Evolutionary conservation across 2,329 filamentous ascomycete species (phyloP), one percentile per base, ranked within the genome.

Genomic region (Aspergillus pseudoterreus): DNA sequence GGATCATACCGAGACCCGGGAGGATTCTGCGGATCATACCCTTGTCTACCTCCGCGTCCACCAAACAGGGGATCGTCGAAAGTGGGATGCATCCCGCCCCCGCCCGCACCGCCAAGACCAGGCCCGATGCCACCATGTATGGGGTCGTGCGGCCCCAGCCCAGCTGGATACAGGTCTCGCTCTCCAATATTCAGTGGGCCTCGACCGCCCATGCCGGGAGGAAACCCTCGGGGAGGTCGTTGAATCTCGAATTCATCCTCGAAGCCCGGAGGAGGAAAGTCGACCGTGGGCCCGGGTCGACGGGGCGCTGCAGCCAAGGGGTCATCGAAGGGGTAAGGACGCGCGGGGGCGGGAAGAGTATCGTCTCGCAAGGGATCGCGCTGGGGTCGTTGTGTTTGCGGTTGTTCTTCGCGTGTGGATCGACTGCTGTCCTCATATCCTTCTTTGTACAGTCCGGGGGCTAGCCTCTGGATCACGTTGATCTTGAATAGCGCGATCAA

Each of bases 1-100:
- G 92, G 92, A 75, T 97, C 94, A 75, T 90, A 97, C 57, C 94
- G 79, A n/a, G 91, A 87, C 1, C 94, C 94, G 2, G 90, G 91
- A 4, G 94, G 94, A 24, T 83, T 86, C 66, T 86, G 86, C 1
- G 87, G 84, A 64, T 92, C 82, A 63, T 81, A 86, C 0, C 75
- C 77, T 12, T 71, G 76, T 2, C 77, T 70, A 6, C 67, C 75
- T 1, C 71, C 70, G 9, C 75, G 71, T 1, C 85, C 86, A 5
- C 80, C 80, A 66, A 96, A 96, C 44, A 96, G 71, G 6, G 90
- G 90, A 65, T 97, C 92, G 62, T 96, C 90, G 67, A 96, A 94
- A 0, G 92, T 95, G 1, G 94, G 94, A 71, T 96, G 89, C 94
- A 99, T 99, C 1, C 94, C 94, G 11, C 87, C 94, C 6, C 87